phyloP scores from a whole-genome alignment of 1,139 yeast genomes.

The Taphrina communis region DNA sequence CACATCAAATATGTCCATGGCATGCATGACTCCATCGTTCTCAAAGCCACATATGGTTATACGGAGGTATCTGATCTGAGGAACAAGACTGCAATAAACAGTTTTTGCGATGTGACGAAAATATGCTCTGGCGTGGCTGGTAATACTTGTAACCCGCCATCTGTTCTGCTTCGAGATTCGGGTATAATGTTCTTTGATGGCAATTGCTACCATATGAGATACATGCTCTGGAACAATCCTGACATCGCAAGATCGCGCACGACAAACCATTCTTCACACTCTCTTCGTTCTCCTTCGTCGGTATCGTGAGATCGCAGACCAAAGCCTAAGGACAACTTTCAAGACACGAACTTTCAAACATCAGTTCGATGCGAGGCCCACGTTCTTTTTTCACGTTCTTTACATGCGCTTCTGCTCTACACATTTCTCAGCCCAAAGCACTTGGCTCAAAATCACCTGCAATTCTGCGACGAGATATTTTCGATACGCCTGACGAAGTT shows the following conservation, averaged over 20 bases:
- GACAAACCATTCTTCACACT: too few relatives aligned
- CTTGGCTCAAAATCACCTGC: background rate
- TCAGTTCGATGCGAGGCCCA: background rate
- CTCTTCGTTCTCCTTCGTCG: background rate
- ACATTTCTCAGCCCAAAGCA: background rate
- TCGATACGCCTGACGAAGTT: constrained; percentile 19
- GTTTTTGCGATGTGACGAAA: constrained; percentile 1
- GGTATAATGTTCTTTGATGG: background rate
- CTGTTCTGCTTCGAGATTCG: background rate
- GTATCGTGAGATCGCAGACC: too few relatives aligned
- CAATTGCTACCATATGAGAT: background rate
- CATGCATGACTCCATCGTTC: too few relatives aligned
- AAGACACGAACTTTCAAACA: too few relatives aligned
- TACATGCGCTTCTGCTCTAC: background rate
- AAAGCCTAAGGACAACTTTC: too few relatives aligned
- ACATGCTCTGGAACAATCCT: too few relatives aligned
- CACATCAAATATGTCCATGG: too few relatives aligned
- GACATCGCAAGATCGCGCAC: too few relatives aligned
- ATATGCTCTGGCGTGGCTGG: constrained; percentile 10
- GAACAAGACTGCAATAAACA: too few relatives aligned
- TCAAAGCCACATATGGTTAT: too few relatives aligned
- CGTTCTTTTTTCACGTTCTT: constrained; percentile 10
- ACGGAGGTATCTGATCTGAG: too few relatives aligned
- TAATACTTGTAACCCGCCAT: constrained; percentile 6
- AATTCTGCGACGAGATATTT: constrained; percentile 9